Evolutionary conservation across 495 filamentous ascomycete genomes (phyloP).

Genomic region (Talaromyces thailandensis): DNA sequence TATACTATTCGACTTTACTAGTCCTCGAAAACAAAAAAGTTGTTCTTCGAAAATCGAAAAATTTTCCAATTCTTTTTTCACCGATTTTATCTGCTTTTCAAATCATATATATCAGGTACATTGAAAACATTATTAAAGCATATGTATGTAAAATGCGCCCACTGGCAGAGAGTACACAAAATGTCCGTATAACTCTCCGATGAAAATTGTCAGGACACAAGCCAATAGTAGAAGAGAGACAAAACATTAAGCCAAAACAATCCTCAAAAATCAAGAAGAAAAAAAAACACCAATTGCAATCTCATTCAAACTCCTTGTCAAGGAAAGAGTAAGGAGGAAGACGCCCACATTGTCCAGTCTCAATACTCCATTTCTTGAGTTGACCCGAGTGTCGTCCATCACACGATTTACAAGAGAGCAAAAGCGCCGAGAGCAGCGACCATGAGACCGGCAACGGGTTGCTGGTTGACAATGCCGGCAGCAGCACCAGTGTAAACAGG

Average conservation of each 20-base stretch:
- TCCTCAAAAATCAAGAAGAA: neutral
- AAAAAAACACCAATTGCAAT: neutral
- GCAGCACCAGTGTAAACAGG: slow-evolving; percentile 5
- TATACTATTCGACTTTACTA: neutral
- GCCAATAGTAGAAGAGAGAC: neutral
- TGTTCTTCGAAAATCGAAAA: neutral
- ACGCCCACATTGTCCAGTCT: neutral
- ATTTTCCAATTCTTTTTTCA: neutral
- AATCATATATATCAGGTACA: neutral
- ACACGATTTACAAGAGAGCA: slow-evolving; percentile 4
- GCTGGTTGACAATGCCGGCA: slow-evolving; percentile 1
- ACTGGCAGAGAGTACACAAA: neutral
- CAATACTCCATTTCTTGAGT: neutral
- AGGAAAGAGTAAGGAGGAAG: neutral
- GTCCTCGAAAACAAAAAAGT: neutral
- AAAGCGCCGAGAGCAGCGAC: slow-evolving; percentile 8
- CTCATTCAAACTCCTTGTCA: neutral
- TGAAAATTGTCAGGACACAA: neutral
- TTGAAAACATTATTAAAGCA: slow-evolving; percentile 5
- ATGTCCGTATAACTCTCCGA: neutral
- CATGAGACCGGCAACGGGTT: slow-evolving; percentile 7
- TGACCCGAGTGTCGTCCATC: neutral
- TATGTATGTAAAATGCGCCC: neutral
- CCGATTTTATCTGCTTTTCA: neutral
- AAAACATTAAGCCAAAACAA: neutral